Conservation (phyloP, 805 yeast genomes). For the Starmerella vaccinii region DNA sequence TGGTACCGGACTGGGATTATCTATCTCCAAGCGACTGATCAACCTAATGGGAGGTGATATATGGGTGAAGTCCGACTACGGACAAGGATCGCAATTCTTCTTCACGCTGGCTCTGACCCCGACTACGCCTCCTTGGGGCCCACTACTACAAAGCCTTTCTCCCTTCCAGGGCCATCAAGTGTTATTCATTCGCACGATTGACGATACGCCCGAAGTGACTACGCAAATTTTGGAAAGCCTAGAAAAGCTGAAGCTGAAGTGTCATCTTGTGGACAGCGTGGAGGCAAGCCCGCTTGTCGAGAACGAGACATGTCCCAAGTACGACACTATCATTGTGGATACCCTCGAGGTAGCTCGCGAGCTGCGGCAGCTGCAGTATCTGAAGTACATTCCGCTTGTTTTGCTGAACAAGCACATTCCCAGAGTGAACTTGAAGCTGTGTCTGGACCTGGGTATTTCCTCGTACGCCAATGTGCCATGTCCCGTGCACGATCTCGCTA, state of each 20-base stretch:
- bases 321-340: constrained; percentile 75
- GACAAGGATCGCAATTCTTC: constrained; percentile 72
- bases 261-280: constrained; percentile 45
- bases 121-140: constrained; percentile 48
- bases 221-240: constrained; percentile 45
- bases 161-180: constrained; percentile 67
- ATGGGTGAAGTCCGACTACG: constrained; percentile 77
- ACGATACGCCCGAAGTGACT: constrained; percentile 39
- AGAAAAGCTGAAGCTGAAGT: constrained; percentile 47
- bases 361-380: constrained; percentile 59
- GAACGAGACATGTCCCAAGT: constrained; percentile 36
- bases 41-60: constrained; percentile 90
- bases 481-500: constrained; percentile 67
- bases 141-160: constrained; percentile 56
- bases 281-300: constrained; percentile 44
- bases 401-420: constrained; percentile 66
- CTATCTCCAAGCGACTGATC: constrained; percentile 77
- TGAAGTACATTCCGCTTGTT: constrained; percentile 77
- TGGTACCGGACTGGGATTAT: constrained; percentile 83
- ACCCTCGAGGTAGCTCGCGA: constrained; percentile 63
- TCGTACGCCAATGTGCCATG: constrained; percentile 86
- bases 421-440: constrained; percentile 65
- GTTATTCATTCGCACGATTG: constrained; percentile 58
- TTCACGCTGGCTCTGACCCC: constrained; percentile 74
- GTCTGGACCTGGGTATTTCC: constrained; percentile 77